Evolutionary conservation across 768 basidiomycete species (phyloP).

Genomic region (Podaxis carcinomalis): DNA sequence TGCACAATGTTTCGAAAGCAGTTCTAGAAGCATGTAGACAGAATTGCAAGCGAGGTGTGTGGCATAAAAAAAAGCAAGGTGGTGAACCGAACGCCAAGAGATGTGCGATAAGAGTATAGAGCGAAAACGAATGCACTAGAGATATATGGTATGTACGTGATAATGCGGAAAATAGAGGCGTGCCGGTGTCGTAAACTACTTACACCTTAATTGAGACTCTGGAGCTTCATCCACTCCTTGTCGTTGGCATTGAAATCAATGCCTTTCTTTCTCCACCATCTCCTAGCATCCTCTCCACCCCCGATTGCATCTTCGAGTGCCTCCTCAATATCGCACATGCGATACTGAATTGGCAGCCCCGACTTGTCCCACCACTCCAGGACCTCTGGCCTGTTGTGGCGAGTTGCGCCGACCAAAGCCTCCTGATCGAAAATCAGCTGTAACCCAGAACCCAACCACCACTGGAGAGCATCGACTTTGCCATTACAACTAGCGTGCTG

Average conservation of each 20-base stretch:
- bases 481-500: slow-evolving; percentile 79
- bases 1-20: background rate
- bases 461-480: slow-evolving; percentile 73
- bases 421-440: slow-evolving; percentile 80
- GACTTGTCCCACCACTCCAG: slow-evolving; percentile 87
- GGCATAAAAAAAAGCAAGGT: background rate
- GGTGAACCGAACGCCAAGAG: background rate
- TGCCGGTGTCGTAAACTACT: background rate
- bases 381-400: slow-evolving; percentile 76
- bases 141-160: background rate
- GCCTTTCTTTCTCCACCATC: slow-evolving; percentile 81
- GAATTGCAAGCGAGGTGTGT: background rate
- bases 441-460: slow-evolving; percentile 79
- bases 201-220: slow-evolving; percentile 57
- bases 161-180: slow-evolving; percentile 14
- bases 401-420: slow-evolving; percentile 72
- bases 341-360: slow-evolving; percentile 76
- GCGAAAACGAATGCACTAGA: too few relatives aligned
- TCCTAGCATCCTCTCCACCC: slow-evolving; percentile 68
- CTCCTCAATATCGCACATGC: slow-evolving; percentile 91
- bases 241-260: slow-evolving; percentile 82
- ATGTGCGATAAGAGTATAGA: background rate
- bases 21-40: background rate
- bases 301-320: slow-evolving; percentile 85
- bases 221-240: slow-evolving; percentile 86